These are phyloP conservation scores for Alternaria sp. DNA, from an alignment of 2,329 filamentous ascomycete genomes.

Conservation along the genomic window DNA sequence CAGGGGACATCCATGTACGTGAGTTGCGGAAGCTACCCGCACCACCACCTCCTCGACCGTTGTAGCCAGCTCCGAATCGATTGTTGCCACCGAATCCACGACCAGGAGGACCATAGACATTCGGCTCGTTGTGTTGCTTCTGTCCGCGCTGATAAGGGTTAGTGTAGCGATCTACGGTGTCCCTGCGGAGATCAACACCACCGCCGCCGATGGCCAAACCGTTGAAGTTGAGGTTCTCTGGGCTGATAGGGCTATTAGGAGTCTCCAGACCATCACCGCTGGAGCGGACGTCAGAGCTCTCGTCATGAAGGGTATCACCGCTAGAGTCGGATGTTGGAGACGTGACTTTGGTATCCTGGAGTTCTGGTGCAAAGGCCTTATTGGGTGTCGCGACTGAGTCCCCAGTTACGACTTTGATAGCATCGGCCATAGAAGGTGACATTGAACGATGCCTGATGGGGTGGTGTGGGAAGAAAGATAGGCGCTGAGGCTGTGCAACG, in stretches of 20 bases:
- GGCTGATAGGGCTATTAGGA: slow-evolving; percentile 16
- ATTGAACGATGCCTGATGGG: neutral
- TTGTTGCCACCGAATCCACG: slow-evolving; percentile 1
- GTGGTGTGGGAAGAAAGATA: neutral
- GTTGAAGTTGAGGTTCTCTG: slow-evolving; percentile 16
- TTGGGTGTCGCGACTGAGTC: neutral
- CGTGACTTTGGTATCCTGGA: neutral
- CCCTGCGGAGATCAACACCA: neutral
- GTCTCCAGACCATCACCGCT: slow-evolving; percentile 3
- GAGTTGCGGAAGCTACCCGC: slow-evolving; percentile 22
- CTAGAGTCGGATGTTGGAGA: slow-evolving; percentile 16
- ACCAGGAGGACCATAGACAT: neutral
- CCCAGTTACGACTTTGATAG: neutral
- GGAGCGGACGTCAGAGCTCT: slow-evolving; percentile 6
- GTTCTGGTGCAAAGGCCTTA: neutral
- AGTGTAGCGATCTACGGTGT: slow-evolving; percentile 6
- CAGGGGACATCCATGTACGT: slow-evolving; percentile 34
- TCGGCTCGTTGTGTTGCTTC: neutral
- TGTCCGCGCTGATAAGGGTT: slow-evolving; percentile 10
- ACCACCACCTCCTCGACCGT: slow-evolving; percentile 2
- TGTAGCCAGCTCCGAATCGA: slow-evolving; percentile 2
- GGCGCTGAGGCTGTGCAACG: neutral
- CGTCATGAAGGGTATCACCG: slow-evolving; percentile 19
- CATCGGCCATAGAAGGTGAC: slow-evolving; percentile 11
- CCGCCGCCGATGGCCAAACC: slow-evolving; percentile 13